Percentiles rank a stretch among this genome's conserved stretches.
Conservation (phyloP, 1,284 basidiomycete genomes). For the Ustilago esculenta region DNA sequence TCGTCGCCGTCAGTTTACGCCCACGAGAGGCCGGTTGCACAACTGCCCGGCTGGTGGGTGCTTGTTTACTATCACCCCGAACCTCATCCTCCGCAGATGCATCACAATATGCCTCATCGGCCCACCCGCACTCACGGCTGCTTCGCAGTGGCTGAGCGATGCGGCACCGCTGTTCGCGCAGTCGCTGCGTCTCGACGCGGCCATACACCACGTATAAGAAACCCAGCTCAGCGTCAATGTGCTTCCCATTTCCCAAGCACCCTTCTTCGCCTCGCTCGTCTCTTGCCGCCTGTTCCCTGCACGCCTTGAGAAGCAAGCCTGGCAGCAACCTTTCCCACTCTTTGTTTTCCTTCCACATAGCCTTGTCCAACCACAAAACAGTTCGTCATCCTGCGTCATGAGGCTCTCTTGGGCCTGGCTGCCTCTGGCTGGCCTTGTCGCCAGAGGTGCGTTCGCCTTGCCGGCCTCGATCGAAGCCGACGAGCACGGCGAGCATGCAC, state of each 20-base stretch:
- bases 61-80: neutral
- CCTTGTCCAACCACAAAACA: neutral
- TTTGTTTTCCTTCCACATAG: neutral
- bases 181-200: no score
- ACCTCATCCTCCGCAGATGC: neutral
- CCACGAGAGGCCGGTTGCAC: neutral
- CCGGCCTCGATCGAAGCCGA: neutral
- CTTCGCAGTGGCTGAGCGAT: no score
- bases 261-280: neutral
- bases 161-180: no score
- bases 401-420: slow-evolving; percentile 20
- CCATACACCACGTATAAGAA: no score
- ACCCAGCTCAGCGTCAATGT: neutral
- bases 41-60: no score
- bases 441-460: slow-evolving; percentile 6
- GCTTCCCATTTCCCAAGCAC: neutral
- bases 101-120: no score
- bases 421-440: slow-evolving; percentile 9
- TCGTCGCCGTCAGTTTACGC: slow-evolving; percentile 2
- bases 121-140: no score
- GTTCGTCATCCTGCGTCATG: slow-evolving; percentile 3
- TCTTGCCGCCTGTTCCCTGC: no score
- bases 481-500: neutral
- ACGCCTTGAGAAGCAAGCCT: no score
- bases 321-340: no score